Evolutionary conservation across 352 stramenopile species (phyloP).

Genomic region (Globisporangium polare): DNA sequence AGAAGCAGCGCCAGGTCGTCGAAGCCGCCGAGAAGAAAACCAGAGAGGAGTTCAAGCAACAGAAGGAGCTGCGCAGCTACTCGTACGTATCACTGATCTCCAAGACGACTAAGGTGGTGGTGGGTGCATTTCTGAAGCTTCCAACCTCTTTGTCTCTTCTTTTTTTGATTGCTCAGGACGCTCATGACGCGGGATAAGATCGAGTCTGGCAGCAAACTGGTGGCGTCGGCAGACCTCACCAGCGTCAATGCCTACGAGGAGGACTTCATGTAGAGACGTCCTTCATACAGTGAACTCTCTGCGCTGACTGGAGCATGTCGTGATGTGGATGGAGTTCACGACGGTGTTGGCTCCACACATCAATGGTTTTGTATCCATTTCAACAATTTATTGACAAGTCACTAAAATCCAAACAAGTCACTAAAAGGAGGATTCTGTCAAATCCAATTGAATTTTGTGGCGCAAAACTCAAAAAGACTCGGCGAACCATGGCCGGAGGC

Average conservation of each 20-base stretch:
- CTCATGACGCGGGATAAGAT: constrained; percentile 72
- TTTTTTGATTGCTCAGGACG: constrained; percentile 21
- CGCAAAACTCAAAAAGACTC: constrained; percentile 2
- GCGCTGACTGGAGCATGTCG: not conserved
- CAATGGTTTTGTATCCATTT: not conserved
- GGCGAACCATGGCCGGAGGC: not conserved
- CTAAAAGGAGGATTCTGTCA: not conserved
- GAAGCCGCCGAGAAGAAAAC: constrained; percentile 47
- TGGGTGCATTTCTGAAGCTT: not conserved
- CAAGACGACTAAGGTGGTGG: not conserved
- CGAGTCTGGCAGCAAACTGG: constrained; percentile 27
- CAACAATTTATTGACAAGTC: not conserved
- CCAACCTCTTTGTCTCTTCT: not conserved
- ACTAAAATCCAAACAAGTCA: not conserved
- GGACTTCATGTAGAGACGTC: constrained; percentile 61
- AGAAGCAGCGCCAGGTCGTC: constrained; percentile 58
- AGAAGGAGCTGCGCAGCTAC: constrained; percentile 76
- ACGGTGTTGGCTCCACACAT: not conserved
- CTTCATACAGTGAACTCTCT: not conserved
- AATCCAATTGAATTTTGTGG: constrained; percentile 6
- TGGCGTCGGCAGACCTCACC: constrained; percentile 9
- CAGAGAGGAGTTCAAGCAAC: constrained; percentile 57
- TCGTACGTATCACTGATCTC: constrained; percentile 34
- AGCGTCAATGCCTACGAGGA: constrained; percentile 66
- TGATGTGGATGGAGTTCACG: not conserved